Evolutionary conservation across 2,329 filamentous ascomycete species (phyloP).

Genomic region (Dothideomycetes sp.): DNA sequence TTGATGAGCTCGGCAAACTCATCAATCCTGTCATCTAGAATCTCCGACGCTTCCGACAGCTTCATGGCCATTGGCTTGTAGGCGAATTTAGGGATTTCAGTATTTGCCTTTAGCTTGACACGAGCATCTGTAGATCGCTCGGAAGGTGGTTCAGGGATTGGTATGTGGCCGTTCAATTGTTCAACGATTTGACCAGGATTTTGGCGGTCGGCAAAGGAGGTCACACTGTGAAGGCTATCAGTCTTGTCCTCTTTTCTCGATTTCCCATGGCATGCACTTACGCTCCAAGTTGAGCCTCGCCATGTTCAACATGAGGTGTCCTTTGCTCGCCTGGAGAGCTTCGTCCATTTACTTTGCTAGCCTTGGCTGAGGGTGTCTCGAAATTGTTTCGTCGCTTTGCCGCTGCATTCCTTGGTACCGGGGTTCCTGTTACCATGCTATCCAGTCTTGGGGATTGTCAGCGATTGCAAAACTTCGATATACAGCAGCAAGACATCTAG

Average conservation of each 20-base stretch:
- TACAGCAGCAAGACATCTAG: constrained; percentile 3
- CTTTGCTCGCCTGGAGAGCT: constrained; percentile 39
- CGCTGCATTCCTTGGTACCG: constrained; percentile 32
- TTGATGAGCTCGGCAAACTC: constrained; percentile 69
- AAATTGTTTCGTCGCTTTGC: constrained; percentile 44
- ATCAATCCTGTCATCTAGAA: constrained; percentile 90
- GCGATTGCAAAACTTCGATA: background rate
- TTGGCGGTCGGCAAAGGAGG: constrained; percentile 62
- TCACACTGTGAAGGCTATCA: constrained; percentile 17
- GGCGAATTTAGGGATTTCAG: constrained; percentile 78
- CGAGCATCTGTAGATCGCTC: constrained; percentile 64
- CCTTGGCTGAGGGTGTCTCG: constrained; percentile 37
- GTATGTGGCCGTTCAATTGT: constrained; percentile 63
- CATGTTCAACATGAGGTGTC: constrained; percentile 12
- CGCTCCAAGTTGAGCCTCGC: background rate
- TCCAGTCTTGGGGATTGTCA: constrained; percentile 28
- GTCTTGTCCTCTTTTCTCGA: constrained; percentile 13
- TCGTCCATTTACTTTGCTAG: constrained; percentile 31
- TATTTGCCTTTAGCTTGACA: constrained; percentile 74
- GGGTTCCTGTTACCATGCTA: constrained; percentile 34
- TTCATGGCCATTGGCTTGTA: constrained; percentile 97
- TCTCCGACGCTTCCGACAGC: constrained; percentile 79
- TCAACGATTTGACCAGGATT: constrained; percentile 77
- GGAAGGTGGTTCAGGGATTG: constrained; percentile 47
- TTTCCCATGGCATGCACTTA: background rate